Percentiles rank a stretch among this genome's conserved stretches.
Conservation (phyloP, 352 stramenopile species). For the Phytophthora cactorum region DNA sequence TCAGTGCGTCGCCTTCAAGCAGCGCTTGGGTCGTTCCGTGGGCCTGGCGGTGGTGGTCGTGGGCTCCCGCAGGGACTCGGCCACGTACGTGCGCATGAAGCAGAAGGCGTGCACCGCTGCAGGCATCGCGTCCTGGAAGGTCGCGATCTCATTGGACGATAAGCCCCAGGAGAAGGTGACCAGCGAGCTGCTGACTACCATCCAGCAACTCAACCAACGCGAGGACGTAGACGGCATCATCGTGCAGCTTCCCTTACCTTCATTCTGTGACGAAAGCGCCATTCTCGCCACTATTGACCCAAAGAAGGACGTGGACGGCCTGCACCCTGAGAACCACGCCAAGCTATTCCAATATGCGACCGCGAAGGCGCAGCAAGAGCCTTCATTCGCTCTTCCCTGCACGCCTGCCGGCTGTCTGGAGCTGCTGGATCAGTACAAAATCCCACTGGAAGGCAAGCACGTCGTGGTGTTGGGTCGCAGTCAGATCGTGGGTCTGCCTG, state of each 20-base stretch:
- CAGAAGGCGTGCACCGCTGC: slow-evolving; percentile 96
- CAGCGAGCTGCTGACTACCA: slow-evolving; percentile 51
- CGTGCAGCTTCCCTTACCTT: slow-evolving; percentile 91
- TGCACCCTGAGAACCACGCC: slow-evolving; percentile 98
- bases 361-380: slow-evolving; percentile 51
- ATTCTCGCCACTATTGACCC: slow-evolving; percentile 93
- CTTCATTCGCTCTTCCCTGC: slow-evolving; percentile 92
- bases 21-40: slow-evolving; percentile 62
- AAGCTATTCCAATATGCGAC: slow-evolving; percentile 85
- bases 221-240: slow-evolving; percentile 87
- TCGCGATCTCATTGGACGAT: slow-evolving; percentile 49
- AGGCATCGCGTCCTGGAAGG: slow-evolving; percentile 92
- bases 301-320: slow-evolving; percentile 98
- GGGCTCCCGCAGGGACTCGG: slow-evolving; percentile 94
- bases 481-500: slow-evolving; percentile 98
- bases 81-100: slow-evolving; percentile 99
- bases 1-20: slow-evolving; percentile 60
- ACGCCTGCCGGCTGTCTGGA: slow-evolving; percentile 97
- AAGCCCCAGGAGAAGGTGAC: slow-evolving; percentile 19
- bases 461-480: slow-evolving; percentile 97
- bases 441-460: slow-evolving; percentile 94
- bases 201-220: slow-evolving; percentile 70
- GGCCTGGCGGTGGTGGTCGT: slow-evolving; percentile 99
- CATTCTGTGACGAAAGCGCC: slow-evolving; percentile 93
- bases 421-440: slow-evolving; percentile 91